Evolutionary conservation across 805 yeast species (phyloP), one percentile per base, ranked within the genome.

Genomic region (Pichia exigua): DNA sequence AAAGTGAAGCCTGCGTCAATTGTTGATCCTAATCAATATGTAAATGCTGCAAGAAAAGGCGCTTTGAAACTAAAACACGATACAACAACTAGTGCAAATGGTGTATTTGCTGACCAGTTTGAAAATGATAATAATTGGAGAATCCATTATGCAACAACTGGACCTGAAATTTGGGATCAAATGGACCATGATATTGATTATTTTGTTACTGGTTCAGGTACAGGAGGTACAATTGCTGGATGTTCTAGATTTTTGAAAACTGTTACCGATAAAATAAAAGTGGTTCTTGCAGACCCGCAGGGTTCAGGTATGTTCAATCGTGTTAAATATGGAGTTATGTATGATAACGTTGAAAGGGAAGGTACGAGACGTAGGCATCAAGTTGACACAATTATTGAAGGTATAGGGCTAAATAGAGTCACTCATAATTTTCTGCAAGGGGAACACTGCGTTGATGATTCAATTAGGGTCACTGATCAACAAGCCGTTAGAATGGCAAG

Each of bases 181-280:
- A 74, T 84, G 72, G 71, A 76, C 11, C 82, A 82, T 15, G 56
- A 70, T 1, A 61, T 92, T 10, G 95, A 89, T 64, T 82, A 75
- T 46, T 90, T 92, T 65, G 82, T 94, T 42, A 78, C 92, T 2
- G 98, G 98, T 0, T 87, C 96, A 35, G 99, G 99, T 12, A 92
- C 99, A 0, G 99, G 94, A 48, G 99, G 99, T 52, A 94, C 99
- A 2, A 88, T 92, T 45, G 75, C 95, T n/a, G 99, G 99, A 51
- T 90, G 90, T 28, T 79, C 95, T 3, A 75, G 75, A 54, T 94
- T 75, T 67, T 73, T 92, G 60, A 88, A 83, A 61, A 79, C 74
- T 49, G 64, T 71, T 39, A 61, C 72, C 18, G 63, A 72, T 0
- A 45, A 63, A 0, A 62, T 85, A 0, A 72, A 68, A 44, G 77